phyloP scores from a whole-genome alignment of 768 basidiomycete species.

The Vararia minispora region DNA sequence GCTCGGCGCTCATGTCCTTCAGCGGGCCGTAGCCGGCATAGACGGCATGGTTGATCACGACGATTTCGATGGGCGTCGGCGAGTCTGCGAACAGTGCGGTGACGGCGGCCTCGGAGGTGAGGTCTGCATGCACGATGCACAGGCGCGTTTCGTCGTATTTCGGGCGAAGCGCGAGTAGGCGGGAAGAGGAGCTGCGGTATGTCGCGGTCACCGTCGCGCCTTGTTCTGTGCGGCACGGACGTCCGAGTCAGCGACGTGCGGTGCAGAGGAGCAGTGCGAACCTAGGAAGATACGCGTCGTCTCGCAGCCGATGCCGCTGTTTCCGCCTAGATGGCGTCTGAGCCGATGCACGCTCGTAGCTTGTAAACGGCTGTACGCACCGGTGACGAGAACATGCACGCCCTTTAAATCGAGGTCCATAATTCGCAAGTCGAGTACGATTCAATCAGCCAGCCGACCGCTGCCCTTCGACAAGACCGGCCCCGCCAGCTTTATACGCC shows the following conservation, averaged over 20 bases:
- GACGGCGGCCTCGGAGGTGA: constrained; percentile 47
- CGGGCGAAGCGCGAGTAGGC: constrained; percentile 30
- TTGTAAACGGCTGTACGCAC: constrained; percentile 21
- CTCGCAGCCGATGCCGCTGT: constrained; percentile 65
- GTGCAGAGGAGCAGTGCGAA: constrained; percentile 12
- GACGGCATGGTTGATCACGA: constrained; percentile 53
- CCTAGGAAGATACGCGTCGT: constrained; percentile 47
- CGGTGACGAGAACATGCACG: constrained; percentile 62
- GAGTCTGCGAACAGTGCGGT: constrained; percentile 33
- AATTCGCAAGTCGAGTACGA: background rate
- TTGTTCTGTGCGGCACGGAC: constrained; percentile 34
- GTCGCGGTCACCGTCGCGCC: constrained; percentile 65
- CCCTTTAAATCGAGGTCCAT: constrained; percentile 49
- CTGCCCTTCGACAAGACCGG: too few species aligned
- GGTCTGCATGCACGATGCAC: constrained; percentile 37
- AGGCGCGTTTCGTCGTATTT: constrained; percentile 25
- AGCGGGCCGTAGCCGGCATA: constrained; percentile 39
- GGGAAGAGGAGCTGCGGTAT: constrained; percentile 41
- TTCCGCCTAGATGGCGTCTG: constrained; percentile 38
- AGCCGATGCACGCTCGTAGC: background rate
- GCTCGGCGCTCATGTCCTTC: constrained; percentile 44
- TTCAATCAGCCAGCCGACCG: too few species aligned
- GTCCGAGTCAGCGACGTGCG: background rate
- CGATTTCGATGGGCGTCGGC: constrained; percentile 40
- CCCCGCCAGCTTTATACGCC: too few species aligned